Evolutionary conservation across 306 rosid genomes (phyloP).

Genomic region (Arachis stenosperma): DNA sequence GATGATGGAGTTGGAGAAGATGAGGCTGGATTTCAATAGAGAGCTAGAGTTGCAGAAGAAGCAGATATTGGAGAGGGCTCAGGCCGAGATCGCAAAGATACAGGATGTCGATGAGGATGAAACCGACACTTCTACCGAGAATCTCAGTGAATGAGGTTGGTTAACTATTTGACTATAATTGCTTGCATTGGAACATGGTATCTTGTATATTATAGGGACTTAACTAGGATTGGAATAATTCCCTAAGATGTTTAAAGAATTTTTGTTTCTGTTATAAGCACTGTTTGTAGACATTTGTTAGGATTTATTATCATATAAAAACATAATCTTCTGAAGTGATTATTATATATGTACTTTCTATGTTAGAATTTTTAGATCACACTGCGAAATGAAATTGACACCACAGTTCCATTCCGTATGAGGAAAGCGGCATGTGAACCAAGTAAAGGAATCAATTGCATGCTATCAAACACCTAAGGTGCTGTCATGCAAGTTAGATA

Average conservation of each 20-base stretch:
- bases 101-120: constrained; percentile 58
- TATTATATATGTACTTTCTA: not conserved
- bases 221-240: constrained; percentile 2
- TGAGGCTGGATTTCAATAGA: constrained; percentile 69
- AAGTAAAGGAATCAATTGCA: not conserved
- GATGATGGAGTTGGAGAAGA: constrained; percentile 85
- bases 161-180: not conserved
- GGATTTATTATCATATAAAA: not conserved
- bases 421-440: not conserved
- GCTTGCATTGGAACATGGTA: constrained; percentile 25
- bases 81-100: constrained; percentile 64
- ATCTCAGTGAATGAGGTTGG: constrained; percentile 50
- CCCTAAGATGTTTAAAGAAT: not conserved
- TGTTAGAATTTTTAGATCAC: not conserved
- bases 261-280: not conserved
- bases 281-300: not conserved
- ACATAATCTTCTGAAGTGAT: not conserved
- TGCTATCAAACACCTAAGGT: constrained; percentile 8
- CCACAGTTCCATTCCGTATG: not conserved
- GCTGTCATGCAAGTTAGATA: constrained; percentile 3
- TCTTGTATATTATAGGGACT: constrained; percentile 16
- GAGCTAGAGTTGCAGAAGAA: constrained; percentile 83
- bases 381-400: constrained; percentile 1
- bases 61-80: constrained; percentile 80
- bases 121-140: constrained; percentile 47